Evolutionary conservation across 306 rosid species (phyloP), one percentile per base, ranked within the genome.

Genomic region (Cicer chorassanicum): DNA sequence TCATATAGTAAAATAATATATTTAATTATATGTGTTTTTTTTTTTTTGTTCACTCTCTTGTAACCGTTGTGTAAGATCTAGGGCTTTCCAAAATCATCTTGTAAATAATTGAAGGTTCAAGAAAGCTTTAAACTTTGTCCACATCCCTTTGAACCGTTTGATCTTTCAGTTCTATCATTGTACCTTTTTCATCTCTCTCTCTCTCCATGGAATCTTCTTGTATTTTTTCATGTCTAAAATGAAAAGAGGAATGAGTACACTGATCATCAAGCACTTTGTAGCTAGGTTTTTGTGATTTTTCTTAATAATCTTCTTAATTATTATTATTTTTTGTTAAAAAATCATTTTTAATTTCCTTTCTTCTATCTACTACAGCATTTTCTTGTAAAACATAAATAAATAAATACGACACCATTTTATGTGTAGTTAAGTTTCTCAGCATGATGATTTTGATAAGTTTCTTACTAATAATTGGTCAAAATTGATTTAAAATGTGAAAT

Each of bases 21-120:
- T 34, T 12, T 21, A 40, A 8, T 4, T 64, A 6, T n/a, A 40
- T 59, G 40, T 56, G 14, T 16, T 59, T 65, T 9, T 16, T 59
- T 65, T 9, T 16, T 0, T 40, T 6, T 21, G 57, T 61, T 77
- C 63, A 19, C 61, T 81, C 76, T 68, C 84, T 78, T 56, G 80
- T 77, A 82, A 85, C 88, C 89, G 15, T 66, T 83, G 88, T 77
- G 84, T 72, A 86, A 86, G 88, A 84, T 88, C 92, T 83, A 80
- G 85, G 86, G 78, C 39, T 69, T 21, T 4, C 45, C 12, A 69
- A 24, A 39, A 18, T 68, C 49, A 65, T 50, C 14, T 53, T 65
- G 54, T 55, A 41, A 68, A 49, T 44, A 60, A 39, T 45, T 14
- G 19, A 34, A 15, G 34, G 41, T 48, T 46, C 19, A 64, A 19